Evolutionary conservation across 2,329 filamentous ascomycete genomes (phyloP).

Genomic region (Fusarium sp.): DNA sequence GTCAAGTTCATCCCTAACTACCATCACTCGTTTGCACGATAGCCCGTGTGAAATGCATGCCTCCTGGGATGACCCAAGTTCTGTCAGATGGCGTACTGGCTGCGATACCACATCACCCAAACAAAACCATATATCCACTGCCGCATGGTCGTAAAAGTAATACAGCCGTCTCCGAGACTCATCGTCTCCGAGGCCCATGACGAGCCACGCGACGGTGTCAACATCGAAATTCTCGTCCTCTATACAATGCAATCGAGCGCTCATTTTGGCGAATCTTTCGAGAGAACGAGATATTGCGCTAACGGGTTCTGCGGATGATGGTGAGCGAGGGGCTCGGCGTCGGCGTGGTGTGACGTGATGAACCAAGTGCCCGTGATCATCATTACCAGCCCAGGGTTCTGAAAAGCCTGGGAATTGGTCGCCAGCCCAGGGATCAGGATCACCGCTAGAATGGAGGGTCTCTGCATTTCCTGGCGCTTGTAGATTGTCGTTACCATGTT

Average conservation of each 20-base stretch:
- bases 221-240: not conserved
- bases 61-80: not conserved
- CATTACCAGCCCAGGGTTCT: too few species aligned
- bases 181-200: not conserved
- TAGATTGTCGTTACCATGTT: too few species aligned
- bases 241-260: not conserved
- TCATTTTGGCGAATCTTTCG: not conserved
- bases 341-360: too few species aligned
- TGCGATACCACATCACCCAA: not conserved
- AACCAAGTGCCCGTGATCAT: too few species aligned
- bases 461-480: too few species aligned
- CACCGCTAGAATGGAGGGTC: too few species aligned
- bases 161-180: not conserved
- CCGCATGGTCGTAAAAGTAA: not conserved
- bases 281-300: not conserved
- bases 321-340: too few species aligned
- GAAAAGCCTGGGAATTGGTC: too few species aligned
- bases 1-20: fast-evolving
- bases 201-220: not conserved
- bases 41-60: not conserved
- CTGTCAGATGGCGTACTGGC: not conserved
- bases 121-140: not conserved
- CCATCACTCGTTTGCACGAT: not conserved
- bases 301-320: too few species aligned
- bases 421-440: too few species aligned